Evolutionary conservation across 495 filamentous ascomycete genomes (phyloP), one percentile per base, ranked within the genome.

Genomic region (Annulohypoxylon nitens): DNA sequence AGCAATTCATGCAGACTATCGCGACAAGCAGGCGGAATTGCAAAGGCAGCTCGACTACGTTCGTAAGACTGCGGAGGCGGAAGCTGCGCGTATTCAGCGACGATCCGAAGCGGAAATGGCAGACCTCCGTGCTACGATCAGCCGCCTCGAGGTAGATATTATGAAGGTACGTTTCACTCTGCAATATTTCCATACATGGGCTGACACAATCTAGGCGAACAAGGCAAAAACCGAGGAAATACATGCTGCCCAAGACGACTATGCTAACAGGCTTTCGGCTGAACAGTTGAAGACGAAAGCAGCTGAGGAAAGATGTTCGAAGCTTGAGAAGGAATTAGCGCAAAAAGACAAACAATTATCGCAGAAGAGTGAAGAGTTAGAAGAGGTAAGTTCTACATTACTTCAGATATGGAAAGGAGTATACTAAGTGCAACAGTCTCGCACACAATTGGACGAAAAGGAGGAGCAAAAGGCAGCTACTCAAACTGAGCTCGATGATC

Each of bases 401-500:
- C 20, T n/a, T 18, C 18, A 25, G 23, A 26, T 9, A 43, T 70
- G 2, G 72, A 72, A 61, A 69, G 8, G n/a, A 59, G 16, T 67
- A 61, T 34, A 37, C 55, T 54, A 74, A 57, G 18, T 41, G 67
- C 43, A 76, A 66, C 14, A 83, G 76, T 74, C 74, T 39, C 82
- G 84, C 61, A 70, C 74, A 16, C 74, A 81, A 5, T 16, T 81
- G 18, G 79, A 83, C 39, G 80, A 87, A 65, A 91, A 89, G 74
- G 91, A 93, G 75, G 88, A 90, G 72, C 88, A 91, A 69, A 87
- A 87, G 53, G 83, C 87, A 62, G 81, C 88, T 20, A 86, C 86
- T 23, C 92, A 95, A 75, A 74, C 80, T 23, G 93, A 96, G 77
- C 81, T 95, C 34, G 93, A 97, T 72, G 93, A 97, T 80, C 83